phyloP scores from a whole-genome alignment of 371 early-diverging fungal species.

The Mortierella sp. region DNA sequence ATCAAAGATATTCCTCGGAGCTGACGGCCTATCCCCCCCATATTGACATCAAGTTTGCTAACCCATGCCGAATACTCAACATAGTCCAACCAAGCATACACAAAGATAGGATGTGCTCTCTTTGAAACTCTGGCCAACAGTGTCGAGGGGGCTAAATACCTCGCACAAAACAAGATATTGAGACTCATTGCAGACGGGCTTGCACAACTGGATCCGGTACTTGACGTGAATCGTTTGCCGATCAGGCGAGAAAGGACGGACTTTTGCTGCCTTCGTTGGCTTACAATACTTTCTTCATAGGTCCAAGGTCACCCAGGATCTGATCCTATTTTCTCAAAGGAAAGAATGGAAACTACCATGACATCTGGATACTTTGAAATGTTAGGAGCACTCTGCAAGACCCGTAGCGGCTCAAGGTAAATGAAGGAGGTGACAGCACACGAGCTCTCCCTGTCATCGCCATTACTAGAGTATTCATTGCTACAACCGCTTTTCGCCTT shows the following conservation, averaged over 20 bases:
- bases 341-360: slow-evolving; percentile 76
- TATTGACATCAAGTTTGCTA: background rate
- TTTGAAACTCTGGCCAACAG: slow-evolving; percentile 68
- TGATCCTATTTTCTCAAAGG: slow-evolving; percentile 81
- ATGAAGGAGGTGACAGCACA: background rate
- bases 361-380: slow-evolving; percentile 85
- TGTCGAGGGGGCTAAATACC: slow-evolving; percentile 75
- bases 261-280: background rate
- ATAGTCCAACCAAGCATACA: slow-evolving; percentile 59
- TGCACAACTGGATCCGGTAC: slow-evolving; percentile 77
- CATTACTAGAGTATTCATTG: too few species aligned
- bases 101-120: slow-evolving; percentile 73
- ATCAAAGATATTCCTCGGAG: too few species aligned
- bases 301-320: slow-evolving; percentile 58
- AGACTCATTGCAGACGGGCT: slow-evolving; percentile 75
- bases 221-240: background rate
- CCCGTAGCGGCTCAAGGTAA: slow-evolving; percentile 73
- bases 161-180: slow-evolving; percentile 75
- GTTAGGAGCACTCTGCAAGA: slow-evolving; percentile 73
- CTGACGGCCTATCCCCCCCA: background rate
- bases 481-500: background rate
- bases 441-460: too few species aligned
- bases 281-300: too few species aligned
- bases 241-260: background rate
- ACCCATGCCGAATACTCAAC: background rate